Evolutionary conservation across 768 basidiomycete genomes (phyloP).

Genomic region (Naganishia vaughanmartiniae): DNA sequence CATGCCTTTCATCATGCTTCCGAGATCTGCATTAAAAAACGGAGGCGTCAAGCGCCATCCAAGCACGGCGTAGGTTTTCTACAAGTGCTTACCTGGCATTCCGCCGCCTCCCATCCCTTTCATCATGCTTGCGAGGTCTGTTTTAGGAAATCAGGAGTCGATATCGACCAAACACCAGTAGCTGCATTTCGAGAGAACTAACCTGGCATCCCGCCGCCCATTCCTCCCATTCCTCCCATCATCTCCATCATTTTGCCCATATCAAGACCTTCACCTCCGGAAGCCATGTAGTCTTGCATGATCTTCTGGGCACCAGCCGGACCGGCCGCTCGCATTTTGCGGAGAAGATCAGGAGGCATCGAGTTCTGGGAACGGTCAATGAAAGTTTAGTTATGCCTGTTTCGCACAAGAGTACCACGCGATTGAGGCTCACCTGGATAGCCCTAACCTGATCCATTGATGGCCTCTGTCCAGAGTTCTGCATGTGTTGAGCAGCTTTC

Average conservation of each 20-base stretch:
- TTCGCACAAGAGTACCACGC: constrained; percentile 57
- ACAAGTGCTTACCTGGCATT: constrained; percentile 41
- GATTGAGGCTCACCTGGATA: constrained; percentile 55
- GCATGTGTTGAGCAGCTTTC: constrained; percentile 89
- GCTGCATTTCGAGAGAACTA: too few species aligned
- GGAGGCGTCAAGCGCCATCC: not conserved
- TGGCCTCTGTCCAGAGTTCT: constrained; percentile 80
- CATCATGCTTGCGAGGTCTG: constrained; percentile 62
- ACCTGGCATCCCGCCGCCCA: constrained; percentile 55
- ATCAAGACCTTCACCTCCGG: constrained; percentile 34
- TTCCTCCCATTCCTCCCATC: constrained; percentile 82
- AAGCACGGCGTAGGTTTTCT: not conserved
- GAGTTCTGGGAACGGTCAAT: constrained; percentile 64
- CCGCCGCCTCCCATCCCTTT: constrained; percentile 85
- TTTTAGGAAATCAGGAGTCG: not conserved
- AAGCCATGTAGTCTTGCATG: constrained; percentile 68
- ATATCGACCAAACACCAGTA: too few species aligned
- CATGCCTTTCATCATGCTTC: constrained; percentile 19
- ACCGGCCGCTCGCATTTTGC: constrained; percentile 69
- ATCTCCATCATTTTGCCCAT: constrained; percentile 54
- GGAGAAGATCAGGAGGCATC: constrained; percentile 92
- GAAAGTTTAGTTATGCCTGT: not conserved
- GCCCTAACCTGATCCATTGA: constrained; percentile 90
- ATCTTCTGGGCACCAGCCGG: constrained; percentile 64
- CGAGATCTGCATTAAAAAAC: not conserved